Evolutionary conservation across 805 yeast genomes (phyloP), one percentile per base, ranked within the genome.

Genomic region (Wickerhamomyces xylosicus): DNA sequence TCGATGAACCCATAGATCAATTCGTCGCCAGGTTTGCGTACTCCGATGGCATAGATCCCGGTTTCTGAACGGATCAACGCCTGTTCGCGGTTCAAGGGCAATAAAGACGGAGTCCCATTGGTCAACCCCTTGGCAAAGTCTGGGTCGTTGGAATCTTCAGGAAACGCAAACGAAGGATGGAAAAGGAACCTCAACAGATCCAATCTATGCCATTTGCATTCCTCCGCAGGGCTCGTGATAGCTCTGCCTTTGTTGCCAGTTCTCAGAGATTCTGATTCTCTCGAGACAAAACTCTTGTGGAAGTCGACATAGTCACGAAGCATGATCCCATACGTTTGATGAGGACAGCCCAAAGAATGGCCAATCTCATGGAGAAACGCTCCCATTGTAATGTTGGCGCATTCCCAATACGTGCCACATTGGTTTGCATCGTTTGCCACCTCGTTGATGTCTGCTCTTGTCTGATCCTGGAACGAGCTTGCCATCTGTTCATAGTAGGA

Each of bases 361-460:
- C 98, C 97, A 37, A 90, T 80, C 56, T 90, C 97, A 58, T 90
- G 97, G 81, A 89, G 69, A 50, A 87, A 89, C 0, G 97, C 97
- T 34, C 98, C 97, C 49, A 85, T 55, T 1, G 96, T 85, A 29
- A 90, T 72, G 43, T 83, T 81, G 34, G 83, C 61, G 51, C 94
- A 83, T 59, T 90, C 97, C 95, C 96, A 92, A 40, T 80, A 72
- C 1, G 94, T 71, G 0, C 92, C 83, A 57, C 95, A 82, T 54
- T 89, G 82, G 49, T 76, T 73, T 47, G 80, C 67, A 58, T 92
- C 98, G 58, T 92, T 87, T 10, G 95, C 96, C n/a, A 90, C 95
- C 42, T 83, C 84, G 2, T 55, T 55, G 1, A 66, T 72, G 39
- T 77, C 72, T 8, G 83, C 65, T 14, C 54, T 68, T 0, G 92